Evolutionary conservation across 352 stramenopile genomes (phyloP).

Genomic region (Phytophthora ramorum): DNA sequence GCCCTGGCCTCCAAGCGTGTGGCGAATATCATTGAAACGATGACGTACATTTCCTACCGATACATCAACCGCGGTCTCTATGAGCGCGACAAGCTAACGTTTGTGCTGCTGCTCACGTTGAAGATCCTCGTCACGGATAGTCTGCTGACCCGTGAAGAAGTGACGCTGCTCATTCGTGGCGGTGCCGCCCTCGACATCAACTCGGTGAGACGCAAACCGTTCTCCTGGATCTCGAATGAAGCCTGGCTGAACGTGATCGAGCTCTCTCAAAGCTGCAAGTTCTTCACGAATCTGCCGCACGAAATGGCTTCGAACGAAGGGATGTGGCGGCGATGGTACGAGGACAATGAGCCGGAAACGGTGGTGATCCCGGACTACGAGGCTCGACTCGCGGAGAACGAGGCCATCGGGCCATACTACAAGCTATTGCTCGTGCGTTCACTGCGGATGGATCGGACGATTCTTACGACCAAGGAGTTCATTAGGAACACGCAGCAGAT

Average conservation of each 20-base stretch:
- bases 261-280: slow-evolving; percentile 95
- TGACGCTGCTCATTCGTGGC: slow-evolving; percentile 95
- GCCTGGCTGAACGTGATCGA: slow-evolving; percentile 98
- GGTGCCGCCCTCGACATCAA: slow-evolving; percentile 98
- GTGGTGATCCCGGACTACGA: slow-evolving; percentile 97
- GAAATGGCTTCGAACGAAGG: slow-evolving; percentile 97
- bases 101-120: slow-evolving; percentile 96
- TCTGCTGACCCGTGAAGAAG: slow-evolving; percentile 94
- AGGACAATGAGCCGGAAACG: slow-evolving; percentile 97
- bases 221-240: slow-evolving; percentile 98
- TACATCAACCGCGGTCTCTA: slow-evolving; percentile 99
- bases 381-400: slow-evolving; percentile 92
- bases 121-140: slow-evolving; percentile 98
- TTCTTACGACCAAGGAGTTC: slow-evolving; percentile 98
- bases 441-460: slow-evolving; percentile 97
- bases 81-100: slow-evolving; percentile 98
- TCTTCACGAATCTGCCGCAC: slow-evolving; percentile 96
- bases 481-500: slow-evolving; percentile 97
- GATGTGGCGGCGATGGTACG: slow-evolving; percentile 98
- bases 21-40: slow-evolving; percentile 99
- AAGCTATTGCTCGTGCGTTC: slow-evolving; percentile 97
- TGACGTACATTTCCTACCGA: slow-evolving; percentile 99
- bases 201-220: slow-evolving; percentile 95
- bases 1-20: slow-evolving; percentile 98
- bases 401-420: slow-evolving; percentile 95